Evolutionary conservation across 305 asterid species (phyloP).

Genomic region (Fraxinus sp.): DNA sequence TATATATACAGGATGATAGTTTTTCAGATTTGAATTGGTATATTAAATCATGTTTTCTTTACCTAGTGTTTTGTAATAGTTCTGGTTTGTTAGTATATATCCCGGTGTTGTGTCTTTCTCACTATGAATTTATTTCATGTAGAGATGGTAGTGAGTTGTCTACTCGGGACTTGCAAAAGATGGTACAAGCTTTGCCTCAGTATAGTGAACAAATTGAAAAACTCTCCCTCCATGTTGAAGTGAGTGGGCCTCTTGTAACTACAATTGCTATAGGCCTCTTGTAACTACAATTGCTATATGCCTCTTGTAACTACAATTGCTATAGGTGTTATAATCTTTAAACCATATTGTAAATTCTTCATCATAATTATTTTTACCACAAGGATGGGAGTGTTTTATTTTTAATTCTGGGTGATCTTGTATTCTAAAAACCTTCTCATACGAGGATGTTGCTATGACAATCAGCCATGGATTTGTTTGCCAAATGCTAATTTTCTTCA

Average conservation of each 20-base stretch:
- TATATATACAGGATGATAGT: background rate
- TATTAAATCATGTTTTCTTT: background rate
- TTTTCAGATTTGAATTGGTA: background rate
- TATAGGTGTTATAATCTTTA: background rate
- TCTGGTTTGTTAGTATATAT: constrained; percentile 1
- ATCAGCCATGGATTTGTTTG: background rate
- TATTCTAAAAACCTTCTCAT: background rate
- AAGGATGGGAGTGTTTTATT: background rate
- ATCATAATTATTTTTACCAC: constrained; percentile 3
- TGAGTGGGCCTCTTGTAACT: constrained; percentile 50
- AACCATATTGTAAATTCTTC: background rate
- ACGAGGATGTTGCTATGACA: background rate
- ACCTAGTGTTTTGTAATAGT: constrained; percentile 5
- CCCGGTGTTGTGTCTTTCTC: background rate
- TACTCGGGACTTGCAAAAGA: constrained; percentile 95
- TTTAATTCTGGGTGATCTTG: background rate
- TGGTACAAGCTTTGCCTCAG: constrained; percentile 99
- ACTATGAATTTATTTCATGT: constrained; percentile 25
- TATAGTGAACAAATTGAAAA: constrained; percentile 98
- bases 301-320: constrained; percentile 26
- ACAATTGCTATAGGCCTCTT: constrained; percentile 13
- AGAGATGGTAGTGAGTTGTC: constrained; percentile 84
- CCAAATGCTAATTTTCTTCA: background rate
- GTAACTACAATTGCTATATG: too few relatives aligned
- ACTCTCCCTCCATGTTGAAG: constrained; percentile 99